phyloP scores from a whole-genome alignment of 768 basidiomycete species.

The Boletus reticuloceps region DNA sequence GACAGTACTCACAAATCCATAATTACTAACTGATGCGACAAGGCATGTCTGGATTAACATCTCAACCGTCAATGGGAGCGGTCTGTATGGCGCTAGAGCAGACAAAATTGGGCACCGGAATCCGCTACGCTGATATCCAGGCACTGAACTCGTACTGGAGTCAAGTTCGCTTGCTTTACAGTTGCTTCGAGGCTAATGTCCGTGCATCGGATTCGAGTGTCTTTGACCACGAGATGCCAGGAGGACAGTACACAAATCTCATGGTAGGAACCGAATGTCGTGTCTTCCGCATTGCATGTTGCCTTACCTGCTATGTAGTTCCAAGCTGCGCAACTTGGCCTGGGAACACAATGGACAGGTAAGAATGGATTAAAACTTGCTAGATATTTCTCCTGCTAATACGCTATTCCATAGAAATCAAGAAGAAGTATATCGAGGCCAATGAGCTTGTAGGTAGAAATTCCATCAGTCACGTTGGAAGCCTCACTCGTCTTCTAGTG shows the following conservation, averaged over 20 bases:
- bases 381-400: conserved; percentile 11
- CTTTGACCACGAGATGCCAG: conserved; percentile 99
- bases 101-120: conserved; percentile 89
- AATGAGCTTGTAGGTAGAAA: conserved; percentile 79
- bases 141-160: conserved; percentile 98
- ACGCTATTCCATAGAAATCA: conserved; percentile 62
- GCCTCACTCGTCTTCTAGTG: conserved; percentile 49
- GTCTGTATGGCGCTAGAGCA: conserved; percentile 94
- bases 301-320: conserved; percentile 53
- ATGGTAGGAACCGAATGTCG: conserved; percentile 57
- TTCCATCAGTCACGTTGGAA: neutral
- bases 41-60: conserved; percentile 99
- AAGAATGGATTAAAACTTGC: conserved; percentile 15
- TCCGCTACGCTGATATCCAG: conserved; percentile 95
- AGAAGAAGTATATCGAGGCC: conserved; percentile 98
- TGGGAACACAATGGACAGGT: conserved; percentile 96
- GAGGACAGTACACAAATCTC: conserved; percentile 91
- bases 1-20: neutral
- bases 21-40: conserved; percentile 15
- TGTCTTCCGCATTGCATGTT: conserved; percentile 14
- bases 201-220: conserved; percentile 96
- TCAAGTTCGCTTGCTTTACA: conserved; percentile 91
- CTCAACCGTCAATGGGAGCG: conserved; percentile 99
- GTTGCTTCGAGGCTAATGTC: conserved; percentile 98
- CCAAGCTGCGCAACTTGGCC: conserved; percentile 96